A percentile compares a stretch with the other conserved stretches of the same genome.
Evolutionary conservation across 805 yeast genomes (phyloP).

Genomic region (Cyberlindnera samutprakarnensis): DNA sequence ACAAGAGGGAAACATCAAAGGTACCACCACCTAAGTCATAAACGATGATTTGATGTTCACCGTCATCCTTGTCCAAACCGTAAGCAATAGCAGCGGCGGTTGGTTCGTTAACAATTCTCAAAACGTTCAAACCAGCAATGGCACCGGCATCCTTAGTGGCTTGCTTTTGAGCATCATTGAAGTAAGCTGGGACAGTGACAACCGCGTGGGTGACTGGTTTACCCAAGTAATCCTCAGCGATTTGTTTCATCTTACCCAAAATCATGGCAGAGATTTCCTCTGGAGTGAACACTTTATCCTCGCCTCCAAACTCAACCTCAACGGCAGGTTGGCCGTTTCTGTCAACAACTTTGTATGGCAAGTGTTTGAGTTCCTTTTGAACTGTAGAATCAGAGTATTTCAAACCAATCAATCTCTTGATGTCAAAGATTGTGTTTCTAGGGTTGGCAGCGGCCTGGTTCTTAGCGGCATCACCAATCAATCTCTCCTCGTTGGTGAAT

Average conservation of each 20-base stretch:
- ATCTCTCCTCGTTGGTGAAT: slow-evolving; percentile 84
- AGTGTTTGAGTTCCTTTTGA: slow-evolving; percentile 73
- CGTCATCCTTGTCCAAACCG: slow-evolving; percentile 77
- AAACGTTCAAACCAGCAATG: slow-evolving; percentile 81
- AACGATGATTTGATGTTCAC: slow-evolving; percentile 84
- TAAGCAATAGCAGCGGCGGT: slow-evolving; percentile 98
- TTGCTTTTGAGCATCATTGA: slow-evolving; percentile 91
- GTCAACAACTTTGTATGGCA: slow-evolving; percentile 68
- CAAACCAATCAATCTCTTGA: slow-evolving; percentile 86
- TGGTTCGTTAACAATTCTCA: slow-evolving; percentile 89
- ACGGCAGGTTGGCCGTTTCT: slow-evolving; percentile 79
- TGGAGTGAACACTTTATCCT: slow-evolving; percentile 72
- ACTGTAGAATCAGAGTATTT: slow-evolving; percentile 71
- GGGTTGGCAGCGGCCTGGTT: slow-evolving; percentile 93
- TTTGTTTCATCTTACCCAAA: slow-evolving; percentile 83
- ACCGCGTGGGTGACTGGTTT: slow-evolving; percentile 81
- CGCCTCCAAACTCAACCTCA: slow-evolving; percentile 67
- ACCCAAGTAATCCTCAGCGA: slow-evolving; percentile 88
- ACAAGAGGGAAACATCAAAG: slow-evolving; percentile 81
- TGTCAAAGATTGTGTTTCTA: slow-evolving; percentile 78
- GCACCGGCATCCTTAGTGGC: slow-evolving; percentile 93
- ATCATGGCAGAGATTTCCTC: slow-evolving; percentile 94
- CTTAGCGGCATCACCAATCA: slow-evolving; percentile 95
- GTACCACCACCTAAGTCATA: slow-evolving; percentile 98
- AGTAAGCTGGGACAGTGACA: slow-evolving; percentile 89